Percentiles rank a stretch among this genome's conserved stretches.
These are phyloP conservation scores for Monosporascus sp. DNA, from an alignment of 2,329 filamentous ascomycete species.

Conservation along the genomic window DNA sequence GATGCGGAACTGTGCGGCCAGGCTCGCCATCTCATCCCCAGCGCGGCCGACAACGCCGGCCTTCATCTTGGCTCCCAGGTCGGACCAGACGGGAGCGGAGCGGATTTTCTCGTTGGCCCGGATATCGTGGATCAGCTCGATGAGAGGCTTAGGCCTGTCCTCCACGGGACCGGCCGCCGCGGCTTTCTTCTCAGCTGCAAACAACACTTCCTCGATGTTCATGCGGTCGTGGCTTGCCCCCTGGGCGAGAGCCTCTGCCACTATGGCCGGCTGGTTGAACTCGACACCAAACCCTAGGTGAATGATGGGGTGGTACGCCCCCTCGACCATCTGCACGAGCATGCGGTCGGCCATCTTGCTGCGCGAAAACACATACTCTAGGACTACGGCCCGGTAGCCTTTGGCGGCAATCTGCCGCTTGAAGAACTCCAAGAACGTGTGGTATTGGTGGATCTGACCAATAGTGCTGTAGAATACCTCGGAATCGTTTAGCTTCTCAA, in stretches of 20 bases:
- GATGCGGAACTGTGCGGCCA: slow-evolving; percentile 46
- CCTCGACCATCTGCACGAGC: slow-evolving; percentile 42
- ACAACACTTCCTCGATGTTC: slow-evolving; percentile 44
- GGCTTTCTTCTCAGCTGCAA: slow-evolving; percentile 2
- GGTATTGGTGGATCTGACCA: slow-evolving; percentile 34
- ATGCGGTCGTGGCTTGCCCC: slow-evolving; percentile 48
- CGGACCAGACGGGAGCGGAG: slow-evolving; percentile 34
- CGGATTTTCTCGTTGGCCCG: slow-evolving; percentile 45
- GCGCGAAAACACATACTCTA: slow-evolving; percentile 55
- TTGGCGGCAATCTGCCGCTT: slow-evolving; percentile 52
- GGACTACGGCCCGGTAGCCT: slow-evolving; percentile 50
- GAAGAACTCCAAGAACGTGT: slow-evolving; percentile 60
- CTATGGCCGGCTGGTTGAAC: slow-evolving; percentile 59
- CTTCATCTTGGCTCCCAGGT: slow-evolving; percentile 41
- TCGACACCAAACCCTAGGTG: slow-evolving; percentile 66
- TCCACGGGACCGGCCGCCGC: not conserved
- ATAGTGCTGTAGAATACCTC: slow-evolving; percentile 18
- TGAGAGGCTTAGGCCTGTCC: slow-evolving; percentile 5
- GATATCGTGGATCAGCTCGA: slow-evolving; percentile 14
- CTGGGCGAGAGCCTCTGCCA: slow-evolving; percentile 63
- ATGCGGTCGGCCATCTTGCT: slow-evolving; percentile 53
- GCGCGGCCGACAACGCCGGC: slow-evolving; percentile 57
- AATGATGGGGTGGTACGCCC: slow-evolving; percentile 62
- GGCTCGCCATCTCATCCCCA: slow-evolving; percentile 47
- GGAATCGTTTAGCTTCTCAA: slow-evolving; percentile 13